Conservation (phyloP, 2,329 filamentous ascomycete species). For the Verticillium klebahnii region DNA sequence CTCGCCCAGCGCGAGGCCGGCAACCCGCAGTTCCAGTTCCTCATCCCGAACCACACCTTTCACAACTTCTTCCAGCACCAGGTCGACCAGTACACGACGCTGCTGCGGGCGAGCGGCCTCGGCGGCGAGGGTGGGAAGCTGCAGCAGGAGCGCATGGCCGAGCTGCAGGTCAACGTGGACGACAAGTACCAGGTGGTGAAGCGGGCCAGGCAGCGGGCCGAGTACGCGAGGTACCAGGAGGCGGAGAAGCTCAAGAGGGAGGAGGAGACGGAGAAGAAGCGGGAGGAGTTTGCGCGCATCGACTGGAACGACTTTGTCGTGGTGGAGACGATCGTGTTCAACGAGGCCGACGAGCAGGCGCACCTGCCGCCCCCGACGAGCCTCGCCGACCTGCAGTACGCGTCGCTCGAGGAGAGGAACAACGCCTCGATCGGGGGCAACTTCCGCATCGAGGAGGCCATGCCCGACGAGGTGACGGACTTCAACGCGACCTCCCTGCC, state of each 20-base stretch:
- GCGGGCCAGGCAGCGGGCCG: conserved; percentile 78
- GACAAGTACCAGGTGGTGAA: conserved; percentile 78
- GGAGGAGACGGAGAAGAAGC: conserved; percentile 79
- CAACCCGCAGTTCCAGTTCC: conserved; percentile 94
- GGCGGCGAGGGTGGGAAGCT: conserved; percentile 63
- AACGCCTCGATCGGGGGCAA: conserved; percentile 79
- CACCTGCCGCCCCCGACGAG: conserved; percentile 86
- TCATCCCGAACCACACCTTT: conserved; percentile 90
- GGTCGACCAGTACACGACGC: conserved; percentile 86
- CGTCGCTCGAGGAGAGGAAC: conserved; percentile 91
- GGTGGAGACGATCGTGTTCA: conserved; percentile 91
- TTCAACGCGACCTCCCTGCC: conserved; percentile 48
- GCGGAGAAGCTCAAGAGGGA: conserved; percentile 84
- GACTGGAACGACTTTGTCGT: conserved; percentile 98
- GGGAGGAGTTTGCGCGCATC: conserved; percentile 72
- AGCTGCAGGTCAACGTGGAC: conserved; percentile 68
- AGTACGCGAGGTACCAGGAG: conserved; percentile 82
- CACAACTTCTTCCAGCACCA: conserved; percentile 93
- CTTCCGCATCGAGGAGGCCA: conserved; percentile 88
- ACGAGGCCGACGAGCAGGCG: conserved; percentile 78
- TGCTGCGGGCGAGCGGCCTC: conserved; percentile 64
- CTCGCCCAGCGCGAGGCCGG: conserved; percentile 82
- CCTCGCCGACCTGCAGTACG: conserved; percentile 86
- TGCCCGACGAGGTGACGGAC: conserved; percentile 71
- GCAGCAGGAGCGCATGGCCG: conserved; percentile 66